Percentiles rank a stretch among this genome's conserved stretches.
Conservation (phyloP, 2,329 filamentous ascomycete genomes). For the Ascochyta rabiei region DNA sequence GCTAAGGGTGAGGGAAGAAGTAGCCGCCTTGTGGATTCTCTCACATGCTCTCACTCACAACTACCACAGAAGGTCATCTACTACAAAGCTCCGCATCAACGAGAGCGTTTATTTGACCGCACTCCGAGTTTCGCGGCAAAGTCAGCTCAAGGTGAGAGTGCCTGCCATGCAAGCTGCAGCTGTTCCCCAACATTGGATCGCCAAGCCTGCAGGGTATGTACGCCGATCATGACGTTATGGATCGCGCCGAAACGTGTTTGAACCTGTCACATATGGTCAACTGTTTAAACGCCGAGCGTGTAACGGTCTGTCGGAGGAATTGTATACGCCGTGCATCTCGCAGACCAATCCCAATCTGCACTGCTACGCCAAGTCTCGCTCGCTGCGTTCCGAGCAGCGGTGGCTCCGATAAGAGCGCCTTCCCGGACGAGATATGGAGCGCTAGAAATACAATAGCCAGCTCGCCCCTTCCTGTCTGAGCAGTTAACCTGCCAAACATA, state of each 20-base stretch:
- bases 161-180: conserved; percentile 1
- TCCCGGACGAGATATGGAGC: conserved; percentile 28
- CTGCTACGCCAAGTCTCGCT: conserved; percentile 2
- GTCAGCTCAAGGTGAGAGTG: neutral
- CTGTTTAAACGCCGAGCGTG: neutral
- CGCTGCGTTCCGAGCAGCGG: conserved; percentile 10
- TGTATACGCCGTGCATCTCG: neutral
- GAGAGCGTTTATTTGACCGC: neutral
- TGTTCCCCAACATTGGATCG: neutral
- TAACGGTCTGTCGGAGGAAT: neutral
- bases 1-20: neutral
- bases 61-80: neutral
- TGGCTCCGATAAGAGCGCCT: conserved; percentile 21
- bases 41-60: neutral
- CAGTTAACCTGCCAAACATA: neutral
- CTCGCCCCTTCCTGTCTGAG: conserved; percentile 15
- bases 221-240: conserved; percentile 17
- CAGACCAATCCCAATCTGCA: neutral
- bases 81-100: neutral
- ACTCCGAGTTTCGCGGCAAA: neutral
- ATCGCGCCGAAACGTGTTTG: neutral
- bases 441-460: conserved; percentile 20
- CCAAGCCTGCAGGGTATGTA: conserved; percentile 16
- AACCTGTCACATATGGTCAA: neutral
- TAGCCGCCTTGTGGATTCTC: neutral